These are phyloP conservation scores for Chrysoporthe deuterocubensis DNA, from an alignment of 2,329 filamentous ascomycete species.

Conservation along the genomic window DNA sequence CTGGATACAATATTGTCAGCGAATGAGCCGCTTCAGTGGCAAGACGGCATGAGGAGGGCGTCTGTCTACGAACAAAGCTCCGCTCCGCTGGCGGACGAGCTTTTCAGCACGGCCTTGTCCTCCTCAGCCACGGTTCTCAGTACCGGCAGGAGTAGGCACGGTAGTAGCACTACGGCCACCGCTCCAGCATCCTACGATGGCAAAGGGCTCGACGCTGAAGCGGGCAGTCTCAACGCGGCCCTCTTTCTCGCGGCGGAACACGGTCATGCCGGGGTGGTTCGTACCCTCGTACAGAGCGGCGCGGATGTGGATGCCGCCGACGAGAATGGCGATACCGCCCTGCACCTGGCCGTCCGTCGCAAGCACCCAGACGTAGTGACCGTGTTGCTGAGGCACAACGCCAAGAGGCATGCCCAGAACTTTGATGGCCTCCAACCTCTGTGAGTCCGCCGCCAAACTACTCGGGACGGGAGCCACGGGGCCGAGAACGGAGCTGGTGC, in stretches of 20 bases:
- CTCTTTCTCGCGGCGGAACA: background rate
- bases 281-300: background rate
- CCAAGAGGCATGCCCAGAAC: background rate
- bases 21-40: background rate
- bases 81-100: background rate
- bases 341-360: background rate
- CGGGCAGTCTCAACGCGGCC: background rate
- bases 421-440: background rate
- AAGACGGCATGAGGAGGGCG: background rate
- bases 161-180: background rate
- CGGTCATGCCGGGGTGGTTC: background rate
- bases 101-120: background rate
- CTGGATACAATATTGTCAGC: conserved; percentile 1
- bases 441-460: background rate
- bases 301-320: background rate
- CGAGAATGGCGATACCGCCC: background rate
- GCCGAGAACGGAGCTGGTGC: background rate
- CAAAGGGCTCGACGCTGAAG: background rate
- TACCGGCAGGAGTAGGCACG: background rate
- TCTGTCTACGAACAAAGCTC: background rate
- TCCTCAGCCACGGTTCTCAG: background rate
- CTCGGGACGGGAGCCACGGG: background rate
- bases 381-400: background rate
- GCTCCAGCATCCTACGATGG: background rate
- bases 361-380: background rate